Evolutionary conservation across 129 eudicot species (phyloP).

Genomic region (Glebionis coronaria): DNA sequence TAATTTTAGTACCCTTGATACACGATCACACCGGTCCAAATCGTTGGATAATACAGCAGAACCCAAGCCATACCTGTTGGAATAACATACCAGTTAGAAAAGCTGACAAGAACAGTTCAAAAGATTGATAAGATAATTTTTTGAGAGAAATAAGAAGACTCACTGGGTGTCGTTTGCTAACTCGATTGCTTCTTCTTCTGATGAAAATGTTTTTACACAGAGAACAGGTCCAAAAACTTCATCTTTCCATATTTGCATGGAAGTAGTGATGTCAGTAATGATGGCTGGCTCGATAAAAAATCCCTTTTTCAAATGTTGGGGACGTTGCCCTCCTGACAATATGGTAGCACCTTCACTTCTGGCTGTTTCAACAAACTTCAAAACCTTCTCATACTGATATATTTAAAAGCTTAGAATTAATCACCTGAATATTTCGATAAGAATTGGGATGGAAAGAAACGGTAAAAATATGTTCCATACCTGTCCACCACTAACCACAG

Average conservation of each 20-base stretch:
- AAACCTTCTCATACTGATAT: conserved; percentile 78
- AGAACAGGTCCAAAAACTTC: conserved; percentile 99
- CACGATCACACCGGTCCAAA: conserved; percentile 86
- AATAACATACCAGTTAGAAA: neutral
- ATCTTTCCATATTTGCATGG: conserved; percentile 98
- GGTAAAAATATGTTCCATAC: conserved; percentile 30
- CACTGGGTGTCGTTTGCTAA: conserved; percentile 95
- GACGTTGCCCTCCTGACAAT: conserved; percentile 76
- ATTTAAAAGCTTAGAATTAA: conserved; percentile 1
- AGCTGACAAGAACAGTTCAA: neutral
- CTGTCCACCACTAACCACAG: conserved; percentile 92
- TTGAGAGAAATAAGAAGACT: conserved; percentile 23
- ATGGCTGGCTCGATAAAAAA: conserved; percentile 75
- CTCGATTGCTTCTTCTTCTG: conserved; percentile 93
- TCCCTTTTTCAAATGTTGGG: conserved; percentile 80
- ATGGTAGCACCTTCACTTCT: conserved; percentile 94
- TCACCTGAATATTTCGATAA: neutral
- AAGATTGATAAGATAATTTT: neutral
- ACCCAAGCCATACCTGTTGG: conserved; percentile 76
- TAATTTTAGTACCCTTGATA: conserved; percentile 58
- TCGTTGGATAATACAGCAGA: conserved; percentile 90
- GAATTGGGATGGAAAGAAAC: neutral
- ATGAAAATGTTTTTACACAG: conserved; percentile 80
- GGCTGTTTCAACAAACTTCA: conserved; percentile 80
- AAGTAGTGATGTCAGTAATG: conserved; percentile 73